phyloP scores from a whole-genome alignment of 495 filamentous ascomycete species.

The Aspergillus baeticus region DNA sequence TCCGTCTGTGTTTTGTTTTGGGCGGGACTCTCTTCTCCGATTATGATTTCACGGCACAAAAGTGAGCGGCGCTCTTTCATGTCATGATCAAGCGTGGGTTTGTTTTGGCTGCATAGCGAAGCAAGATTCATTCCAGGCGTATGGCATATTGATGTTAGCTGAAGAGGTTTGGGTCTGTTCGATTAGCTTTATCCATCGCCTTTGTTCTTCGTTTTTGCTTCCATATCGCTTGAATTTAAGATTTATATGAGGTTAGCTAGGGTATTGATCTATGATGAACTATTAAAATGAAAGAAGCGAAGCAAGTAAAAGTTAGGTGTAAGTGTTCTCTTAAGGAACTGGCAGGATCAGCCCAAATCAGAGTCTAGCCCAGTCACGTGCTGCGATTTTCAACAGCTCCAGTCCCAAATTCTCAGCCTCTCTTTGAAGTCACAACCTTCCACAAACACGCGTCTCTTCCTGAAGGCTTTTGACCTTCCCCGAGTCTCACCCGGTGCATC shows the following conservation, averaged over 20 bases:
- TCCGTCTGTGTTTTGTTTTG: conserved; percentile 14
- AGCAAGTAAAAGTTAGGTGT: too few species aligned
- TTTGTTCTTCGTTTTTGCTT: not conserved
- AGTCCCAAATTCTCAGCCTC: conserved; percentile 3
- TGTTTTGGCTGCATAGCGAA: conserved; percentile 29
- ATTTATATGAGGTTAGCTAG: not conserved
- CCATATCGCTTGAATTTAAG: not conserved
- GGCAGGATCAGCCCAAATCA: not conserved
- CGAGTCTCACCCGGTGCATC: conserved; percentile 15
- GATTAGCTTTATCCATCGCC: conserved; percentile 5
- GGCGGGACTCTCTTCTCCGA: conserved; percentile 2
- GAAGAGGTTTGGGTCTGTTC: conserved; percentile 16
- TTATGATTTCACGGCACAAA: conserved; percentile 11
- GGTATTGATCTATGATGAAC: not conserved
- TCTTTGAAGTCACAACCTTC: conserved; percentile 14
- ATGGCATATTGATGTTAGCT: conserved; percentile 13
- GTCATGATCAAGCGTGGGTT: conserved; percentile 11
- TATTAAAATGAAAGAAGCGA: not conserved
- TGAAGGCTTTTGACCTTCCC: conserved; percentile 29
- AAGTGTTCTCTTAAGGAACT: too few species aligned
- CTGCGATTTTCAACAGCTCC: not conserved
- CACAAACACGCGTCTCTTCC: conserved; percentile 9
- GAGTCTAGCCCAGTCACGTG: conserved; percentile 14
- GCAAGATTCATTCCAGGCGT: conserved; percentile 20
- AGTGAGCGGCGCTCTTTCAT: conserved; percentile 10